Base-by-base conservation (phyloP, 2,329 filamentous ascomycete species). In the Plenodomus biglobosus region DNA sequence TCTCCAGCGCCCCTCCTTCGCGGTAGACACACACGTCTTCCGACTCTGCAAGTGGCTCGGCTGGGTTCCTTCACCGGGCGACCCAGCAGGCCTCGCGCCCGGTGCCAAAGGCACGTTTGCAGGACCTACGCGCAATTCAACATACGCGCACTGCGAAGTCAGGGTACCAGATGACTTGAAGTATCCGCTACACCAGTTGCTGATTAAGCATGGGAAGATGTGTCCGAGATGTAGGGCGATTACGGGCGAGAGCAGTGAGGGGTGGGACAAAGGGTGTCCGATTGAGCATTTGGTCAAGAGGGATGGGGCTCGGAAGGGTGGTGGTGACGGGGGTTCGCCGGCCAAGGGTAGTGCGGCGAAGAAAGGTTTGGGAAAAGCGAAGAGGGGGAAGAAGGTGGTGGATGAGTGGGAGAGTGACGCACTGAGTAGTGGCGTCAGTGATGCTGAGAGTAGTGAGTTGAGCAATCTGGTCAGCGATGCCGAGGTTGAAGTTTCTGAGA, bases 1-100 rank as follows among this genome's bases (percentile, higher is more conserved):
- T 59, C 75, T 86, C 6, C 81, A 83, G 57, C 77, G 83, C 0
- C 83, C 84, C 2, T 80, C 76, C 45, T 86, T 86, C 55, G 84
- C 84, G 0, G 84, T 86, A 8, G 84, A 86, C 55, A 86, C 84
- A 1, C 84, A 86, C 64, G 83, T 86, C 50, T 85, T 85, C 61
- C 79, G 84, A 1, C 76, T 86, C 13, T 80, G 77, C 56, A 79
- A 80, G 43, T 84, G 84, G 76, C 75, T 86, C 0, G 78, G 78
- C 19, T 86, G 84, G 83, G 73, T 85, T 1, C 83, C 83, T 0
- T 66, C 75, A 40, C 50, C 70, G 46, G 68, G 71, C 44, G 59
- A 72, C 32, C 53, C 62, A 13, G 55, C 61, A 32, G 65, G 66
- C 19, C 56, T 71, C 11, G 53, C 63, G 27, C 64, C 68, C 10